These are phyloP conservation scores for Albatrellus ellisii DNA, from an alignment of 768 basidiomycete species.

Conservation along the genomic window DNA sequence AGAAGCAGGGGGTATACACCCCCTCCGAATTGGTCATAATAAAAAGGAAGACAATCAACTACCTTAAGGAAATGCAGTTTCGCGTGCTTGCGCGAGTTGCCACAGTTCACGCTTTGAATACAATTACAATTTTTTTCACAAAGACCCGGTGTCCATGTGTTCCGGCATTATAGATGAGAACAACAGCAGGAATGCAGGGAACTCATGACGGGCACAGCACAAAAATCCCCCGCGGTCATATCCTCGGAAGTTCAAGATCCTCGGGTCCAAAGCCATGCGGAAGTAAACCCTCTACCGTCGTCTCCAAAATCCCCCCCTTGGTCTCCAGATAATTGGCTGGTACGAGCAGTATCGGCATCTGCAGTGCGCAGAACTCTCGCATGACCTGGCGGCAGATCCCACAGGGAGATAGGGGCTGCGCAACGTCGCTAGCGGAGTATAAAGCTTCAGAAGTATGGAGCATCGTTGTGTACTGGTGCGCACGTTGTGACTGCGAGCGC, in stretches of 20 bases:
- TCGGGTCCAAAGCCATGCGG: constrained; percentile 13
- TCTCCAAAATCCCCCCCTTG: constrained; percentile 5
- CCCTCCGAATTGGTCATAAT: too few species aligned
- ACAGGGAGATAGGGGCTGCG: constrained; percentile 65
- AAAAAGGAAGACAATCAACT: too few species aligned
- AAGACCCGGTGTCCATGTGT: too few species aligned
- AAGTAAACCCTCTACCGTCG: constrained; percentile 8
- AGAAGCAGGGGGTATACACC: too few species aligned
- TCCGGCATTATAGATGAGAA: too few species aligned
- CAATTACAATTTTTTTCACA: too few species aligned
- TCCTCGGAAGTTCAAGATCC: constrained; percentile 9
- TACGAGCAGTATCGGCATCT: constrained; percentile 62
- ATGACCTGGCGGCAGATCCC: constrained; percentile 90
- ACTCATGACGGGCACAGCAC: too few species aligned
- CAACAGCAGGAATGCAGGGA: too few species aligned
- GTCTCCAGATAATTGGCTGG: constrained; percentile 39
- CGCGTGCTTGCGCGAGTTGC: too few species aligned
- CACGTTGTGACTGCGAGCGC: constrained; percentile 77
- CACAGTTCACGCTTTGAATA: too few species aligned
- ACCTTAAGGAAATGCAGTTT: too few species aligned
- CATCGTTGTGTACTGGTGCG: constrained; percentile 15
- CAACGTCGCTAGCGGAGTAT: constrained; percentile 43
- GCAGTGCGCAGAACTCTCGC: constrained; percentile 68
- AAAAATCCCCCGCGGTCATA: too few species aligned
- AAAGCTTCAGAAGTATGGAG: neutral